Conservation (phyloP, 768 basidiomycete species). For the Pleurotus platypus region DNA sequence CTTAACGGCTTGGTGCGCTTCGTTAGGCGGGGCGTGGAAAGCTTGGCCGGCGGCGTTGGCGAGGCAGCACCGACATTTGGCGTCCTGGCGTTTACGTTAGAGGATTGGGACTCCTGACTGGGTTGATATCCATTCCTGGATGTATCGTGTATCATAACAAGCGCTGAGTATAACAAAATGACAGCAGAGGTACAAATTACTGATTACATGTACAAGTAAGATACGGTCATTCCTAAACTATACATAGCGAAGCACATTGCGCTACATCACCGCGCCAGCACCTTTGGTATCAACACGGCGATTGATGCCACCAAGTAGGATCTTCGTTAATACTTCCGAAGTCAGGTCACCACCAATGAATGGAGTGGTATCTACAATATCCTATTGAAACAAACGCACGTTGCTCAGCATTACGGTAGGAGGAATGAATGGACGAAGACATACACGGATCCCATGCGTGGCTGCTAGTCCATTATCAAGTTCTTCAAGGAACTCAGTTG, state of each 20-base stretch:
- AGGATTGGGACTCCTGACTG: constrained; percentile 70
- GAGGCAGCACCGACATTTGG: constrained; percentile 64
- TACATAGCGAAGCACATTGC: not conserved
- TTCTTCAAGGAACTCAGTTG: constrained; percentile 42
- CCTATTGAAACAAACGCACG: constrained; percentile 26
- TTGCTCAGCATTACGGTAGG: not conserved
- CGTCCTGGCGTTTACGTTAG: constrained; percentile 69
- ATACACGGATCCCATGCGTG: constrained; percentile 40
- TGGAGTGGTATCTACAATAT: constrained; percentile 71
- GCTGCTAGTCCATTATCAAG: constrained; percentile 55
- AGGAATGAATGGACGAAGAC: constrained; percentile 10
- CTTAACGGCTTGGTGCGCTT: constrained; percentile 71
- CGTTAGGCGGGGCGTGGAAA: constrained; percentile 66
- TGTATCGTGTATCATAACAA: not conserved
- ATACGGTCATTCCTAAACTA: too few relatives aligned
- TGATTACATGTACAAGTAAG: not conserved
- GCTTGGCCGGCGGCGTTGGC: constrained; percentile 55
- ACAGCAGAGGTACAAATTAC: not conserved
- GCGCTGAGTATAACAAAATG: not conserved
- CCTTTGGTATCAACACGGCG: constrained; percentile 27
- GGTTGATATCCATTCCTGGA: not conserved
- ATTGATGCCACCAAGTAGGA: constrained; percentile 65
- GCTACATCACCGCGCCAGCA: constrained; percentile 8
- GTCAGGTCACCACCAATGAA: constrained; percentile 40
- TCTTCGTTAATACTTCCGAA: constrained; percentile 52